Evolutionary conservation across 1,139 yeast genomes (phyloP).

Genomic region (Candida gigantensis): DNA sequence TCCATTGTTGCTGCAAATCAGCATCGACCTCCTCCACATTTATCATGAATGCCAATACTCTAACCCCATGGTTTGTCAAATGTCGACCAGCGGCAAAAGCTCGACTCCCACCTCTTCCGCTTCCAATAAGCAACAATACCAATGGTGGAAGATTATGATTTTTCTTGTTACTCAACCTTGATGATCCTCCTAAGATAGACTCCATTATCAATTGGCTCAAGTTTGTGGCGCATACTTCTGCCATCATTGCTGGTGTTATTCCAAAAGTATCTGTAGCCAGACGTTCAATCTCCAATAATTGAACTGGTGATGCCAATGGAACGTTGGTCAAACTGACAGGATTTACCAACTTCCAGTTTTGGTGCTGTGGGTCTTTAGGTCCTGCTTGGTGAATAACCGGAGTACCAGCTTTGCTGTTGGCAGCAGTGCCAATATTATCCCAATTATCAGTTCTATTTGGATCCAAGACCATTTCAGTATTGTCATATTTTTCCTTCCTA

Average conservation of each 20-base stretch:
- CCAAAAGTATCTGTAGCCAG: conserved; percentile 56
- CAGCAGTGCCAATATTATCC: conserved; percentile 45
- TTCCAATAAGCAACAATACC: conserved; percentile 70
- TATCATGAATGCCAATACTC: conserved; percentile 61
- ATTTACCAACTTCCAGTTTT: conserved; percentile 22
- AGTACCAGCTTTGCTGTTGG: conserved; percentile 7
- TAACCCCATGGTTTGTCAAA: conserved; percentile 69
- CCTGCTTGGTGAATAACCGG: conserved; percentile 8
- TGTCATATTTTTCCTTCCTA: conserved; percentile 55
- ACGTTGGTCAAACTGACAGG: conserved; percentile 29
- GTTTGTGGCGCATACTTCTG: conserved; percentile 76
- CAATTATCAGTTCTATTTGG: conserved; percentile 51
- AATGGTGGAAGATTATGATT: conserved; percentile 82
- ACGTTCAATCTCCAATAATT: conserved; percentile 76
- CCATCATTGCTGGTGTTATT: conserved; percentile 46
- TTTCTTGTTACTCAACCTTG: conserved; percentile 52
- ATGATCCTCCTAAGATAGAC: conserved; percentile 66
- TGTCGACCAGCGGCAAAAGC: conserved; percentile 83
- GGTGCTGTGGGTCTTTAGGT: conserved; percentile 11
- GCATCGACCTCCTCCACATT: conserved; percentile 33
- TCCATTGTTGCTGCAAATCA: conserved; percentile 43
- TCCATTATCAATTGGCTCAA: conserved; percentile 57
- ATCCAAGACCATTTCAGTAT: conserved; percentile 74
- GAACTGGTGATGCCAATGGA: conserved; percentile 78
- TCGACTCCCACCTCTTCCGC: conserved; percentile 71